These are phyloP conservation scores for Umbelopsis vinacea DNA, from an alignment of 192 early-diverging fungal species.

Conservation along the genomic window DNA sequence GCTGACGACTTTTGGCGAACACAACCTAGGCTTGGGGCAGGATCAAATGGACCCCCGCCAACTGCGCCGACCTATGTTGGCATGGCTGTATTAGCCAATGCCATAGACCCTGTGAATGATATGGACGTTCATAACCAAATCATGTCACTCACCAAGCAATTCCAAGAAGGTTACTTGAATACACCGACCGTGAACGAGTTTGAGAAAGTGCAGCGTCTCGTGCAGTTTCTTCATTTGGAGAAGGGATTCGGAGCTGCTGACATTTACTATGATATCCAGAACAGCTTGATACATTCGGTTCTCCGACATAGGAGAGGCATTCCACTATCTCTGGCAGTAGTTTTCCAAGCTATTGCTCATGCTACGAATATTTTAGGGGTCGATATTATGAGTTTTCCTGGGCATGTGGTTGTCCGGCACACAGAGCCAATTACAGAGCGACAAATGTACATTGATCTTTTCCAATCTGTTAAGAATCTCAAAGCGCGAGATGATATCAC, in stretches of 20 bases:
- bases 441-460: constrained; percentile 8
- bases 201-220: constrained; percentile 1
- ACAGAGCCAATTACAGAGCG: neutral
- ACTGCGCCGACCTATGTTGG: neutral
- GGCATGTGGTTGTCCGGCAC: neutral
- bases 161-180: neutral
- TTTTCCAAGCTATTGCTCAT: constrained; percentile 9
- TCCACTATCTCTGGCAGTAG: neutral
- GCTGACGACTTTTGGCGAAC: neutral
- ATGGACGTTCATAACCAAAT: neutral
- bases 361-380: neutral
- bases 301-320: neutral
- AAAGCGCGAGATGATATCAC: neutral
- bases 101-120: neutral
- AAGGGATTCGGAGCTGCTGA: neutral
- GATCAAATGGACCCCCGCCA: neutral
- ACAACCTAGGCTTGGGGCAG: neutral
- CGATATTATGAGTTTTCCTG: constrained; percentile 15
- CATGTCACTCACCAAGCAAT: neutral
- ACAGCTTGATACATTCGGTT: neutral
- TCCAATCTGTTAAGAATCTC: neutral
- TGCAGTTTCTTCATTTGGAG: neutral
- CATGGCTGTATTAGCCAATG: neutral
- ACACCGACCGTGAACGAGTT: neutral
- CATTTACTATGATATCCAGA: constrained; percentile 13